Evolutionary conservation across 2,329 filamentous ascomycete genomes (phyloP).

Genomic region (Monilinia vaccinii-corymbosi): DNA sequence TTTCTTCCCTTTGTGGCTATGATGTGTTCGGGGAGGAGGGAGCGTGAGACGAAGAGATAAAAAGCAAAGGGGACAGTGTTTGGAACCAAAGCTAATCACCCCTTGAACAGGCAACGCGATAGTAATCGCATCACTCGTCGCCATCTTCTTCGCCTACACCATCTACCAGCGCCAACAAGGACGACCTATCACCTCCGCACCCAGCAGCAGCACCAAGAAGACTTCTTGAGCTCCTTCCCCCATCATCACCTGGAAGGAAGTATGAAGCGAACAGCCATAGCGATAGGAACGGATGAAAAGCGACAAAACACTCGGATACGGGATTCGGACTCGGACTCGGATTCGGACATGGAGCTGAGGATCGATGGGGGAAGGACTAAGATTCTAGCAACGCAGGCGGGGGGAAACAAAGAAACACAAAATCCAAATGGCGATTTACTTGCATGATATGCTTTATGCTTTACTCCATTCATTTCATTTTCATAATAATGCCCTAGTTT

Average conservation of each 20-base stretch:
- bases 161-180: conserved; percentile 21
- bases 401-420: not conserved
- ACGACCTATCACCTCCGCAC: conserved; percentile 1
- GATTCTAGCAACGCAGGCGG: not conserved
- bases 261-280: not conserved
- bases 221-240: not conserved
- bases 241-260: not conserved
- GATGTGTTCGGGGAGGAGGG: not conserved
- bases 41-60: not conserved
- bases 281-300: not conserved
- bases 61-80: not conserved
- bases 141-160: conserved; percentile 19
- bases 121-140: conserved; percentile 19
- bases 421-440: not conserved
- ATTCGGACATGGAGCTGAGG: not conserved
- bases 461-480: not conserved
- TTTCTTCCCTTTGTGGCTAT: not conserved
- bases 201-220: not conserved
- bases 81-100: not conserved
- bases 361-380: not conserved
- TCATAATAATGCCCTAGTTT: not conserved
- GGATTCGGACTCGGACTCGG: not conserved
- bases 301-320: not conserved
- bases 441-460: not conserved
- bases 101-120: conserved; percentile 24